Conservation (phyloP, 139 green algal genomes). For the Tetradesmus lagerheimii region DNA sequence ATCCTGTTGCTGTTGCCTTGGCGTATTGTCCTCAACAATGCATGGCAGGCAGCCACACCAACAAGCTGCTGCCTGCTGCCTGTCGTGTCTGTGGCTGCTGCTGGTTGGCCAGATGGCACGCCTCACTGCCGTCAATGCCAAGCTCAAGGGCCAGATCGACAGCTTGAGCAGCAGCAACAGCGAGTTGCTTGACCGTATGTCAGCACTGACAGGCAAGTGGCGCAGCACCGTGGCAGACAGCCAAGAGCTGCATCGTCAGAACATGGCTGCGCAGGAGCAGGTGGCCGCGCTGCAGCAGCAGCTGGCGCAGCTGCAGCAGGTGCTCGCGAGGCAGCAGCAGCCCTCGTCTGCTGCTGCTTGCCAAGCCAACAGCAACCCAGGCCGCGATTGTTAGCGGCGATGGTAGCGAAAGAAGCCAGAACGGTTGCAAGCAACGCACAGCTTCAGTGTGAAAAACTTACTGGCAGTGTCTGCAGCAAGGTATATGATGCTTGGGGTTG, state of each 20-base stretch:
- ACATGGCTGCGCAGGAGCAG: not conserved
- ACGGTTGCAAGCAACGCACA: no score
- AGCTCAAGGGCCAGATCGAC: not conserved
- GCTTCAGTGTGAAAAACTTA: no score
- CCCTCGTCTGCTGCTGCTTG: no score
- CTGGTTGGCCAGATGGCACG: not conserved
- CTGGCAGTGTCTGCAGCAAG: no score
- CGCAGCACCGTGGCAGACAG: not conserved
- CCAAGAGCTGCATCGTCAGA: not conserved
- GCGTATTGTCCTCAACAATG: no score
- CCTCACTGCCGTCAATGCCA: not conserved
- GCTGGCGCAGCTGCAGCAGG: not conserved
- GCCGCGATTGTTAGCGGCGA: no score
- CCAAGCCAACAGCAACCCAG: no score
- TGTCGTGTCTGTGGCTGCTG: not conserved
- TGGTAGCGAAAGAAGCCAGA: no score
- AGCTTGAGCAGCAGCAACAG: not conserved
- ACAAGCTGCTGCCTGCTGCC: not conserved
- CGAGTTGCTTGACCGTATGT: not conserved
- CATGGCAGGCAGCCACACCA: no score
- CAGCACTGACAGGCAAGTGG: not conserved
- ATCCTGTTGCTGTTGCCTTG: no score
- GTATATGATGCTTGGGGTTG: no score
- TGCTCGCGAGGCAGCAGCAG: no score
- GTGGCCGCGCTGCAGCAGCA: not conserved